Percentiles rank a stretch among this genome's conserved stretches.
These are phyloP conservation scores for Calonectria henricotiae DNA, from an alignment of 2,329 filamentous ascomycete species.

Conservation along the genomic window DNA sequence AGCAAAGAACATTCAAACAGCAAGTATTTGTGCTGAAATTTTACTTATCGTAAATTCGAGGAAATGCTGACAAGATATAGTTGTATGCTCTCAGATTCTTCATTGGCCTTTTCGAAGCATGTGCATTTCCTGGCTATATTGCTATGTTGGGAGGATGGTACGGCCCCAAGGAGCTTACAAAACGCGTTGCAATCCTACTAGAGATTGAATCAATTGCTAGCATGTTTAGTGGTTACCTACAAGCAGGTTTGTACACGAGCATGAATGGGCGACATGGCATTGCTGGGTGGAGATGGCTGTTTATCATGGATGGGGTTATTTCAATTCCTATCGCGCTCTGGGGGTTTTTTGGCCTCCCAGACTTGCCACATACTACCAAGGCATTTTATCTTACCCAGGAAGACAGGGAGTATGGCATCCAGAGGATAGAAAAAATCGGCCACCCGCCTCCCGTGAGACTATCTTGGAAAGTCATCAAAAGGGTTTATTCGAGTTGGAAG, in stretches of 20 bases:
- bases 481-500: conserved; percentile 8
- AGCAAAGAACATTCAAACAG: conserved; percentile 48
- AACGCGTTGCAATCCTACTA: conserved; percentile 51
- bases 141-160: conserved; percentile 56
- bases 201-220: conserved; percentile 46
- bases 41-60: too few species aligned
- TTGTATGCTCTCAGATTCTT: conserved; percentile 54
- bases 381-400: conserved; percentile 36
- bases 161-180: conserved; percentile 51
- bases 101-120: conserved; percentile 54
- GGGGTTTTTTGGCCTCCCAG: conserved; percentile 42
- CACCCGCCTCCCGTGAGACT: conserved; percentile 31
- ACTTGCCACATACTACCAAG: conserved; percentile 36
- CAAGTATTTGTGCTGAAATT: background rate
- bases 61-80: conserved; percentile 14
- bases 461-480: conserved; percentile 14
- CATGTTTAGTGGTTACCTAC: conserved; percentile 57
- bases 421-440: conserved; percentile 1
- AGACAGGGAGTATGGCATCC: conserved; percentile 11
- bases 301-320: conserved; percentile 57
- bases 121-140: conserved; percentile 50
- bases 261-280: conserved; percentile 52
- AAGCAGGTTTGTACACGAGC: conserved; percentile 57
- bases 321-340: conserved; percentile 41
- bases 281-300: conserved; percentile 56